Base-by-base conservation (phyloP, 1,139 yeast species). In the Waltiozyma sp. region DNA sequence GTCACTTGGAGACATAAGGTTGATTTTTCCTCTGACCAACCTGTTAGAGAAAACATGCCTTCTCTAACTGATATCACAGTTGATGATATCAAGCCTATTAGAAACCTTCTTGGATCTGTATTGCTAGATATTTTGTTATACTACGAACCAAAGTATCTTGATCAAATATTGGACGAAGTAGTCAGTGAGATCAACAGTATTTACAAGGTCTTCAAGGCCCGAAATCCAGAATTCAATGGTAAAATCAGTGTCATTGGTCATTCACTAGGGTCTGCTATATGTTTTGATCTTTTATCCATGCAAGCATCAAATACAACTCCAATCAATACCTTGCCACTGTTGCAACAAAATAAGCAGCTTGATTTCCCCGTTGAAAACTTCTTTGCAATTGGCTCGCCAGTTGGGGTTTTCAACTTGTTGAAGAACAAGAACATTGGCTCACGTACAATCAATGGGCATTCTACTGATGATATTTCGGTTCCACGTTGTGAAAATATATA, bases 361-460 rank as follows among this genome's bases (percentile, higher is more conserved):
- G 68, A 73, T 35, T 91, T 91, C 57, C 74, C 80, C 14, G 88
- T 86, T 2, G 78, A 78, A 15, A 83, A 83, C 53, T 70, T 81
- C 50, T 88, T 88, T 57, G 75, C 88, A 26, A 74, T 83, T 16
- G 98, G 98, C 0, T 85, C 95, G 2, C 97, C 97, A 1, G 78
- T 83, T 19, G 96, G 95, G 3, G 80, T 88, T 40, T 88, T 91
- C 62, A 81, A 83, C 56, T 64, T 87, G 26, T 69, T 86, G 37
- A 77, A 75, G 50, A 73, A 78, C 39, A 73, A 72, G 41, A 75
- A 72, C 44, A 70, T 84, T 15, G 63, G 63, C 0, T 52, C 47
- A 28, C 45, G 42, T 38, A 47, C 40, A 37, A 45, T 42, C 44
- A 49, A 38, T 26, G 48, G 46, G 13, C 40, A 40, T 18, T 41